Evolutionary conservation across 768 basidiomycete species (phyloP).

Genomic region (Suillus occidentalis): DNA sequence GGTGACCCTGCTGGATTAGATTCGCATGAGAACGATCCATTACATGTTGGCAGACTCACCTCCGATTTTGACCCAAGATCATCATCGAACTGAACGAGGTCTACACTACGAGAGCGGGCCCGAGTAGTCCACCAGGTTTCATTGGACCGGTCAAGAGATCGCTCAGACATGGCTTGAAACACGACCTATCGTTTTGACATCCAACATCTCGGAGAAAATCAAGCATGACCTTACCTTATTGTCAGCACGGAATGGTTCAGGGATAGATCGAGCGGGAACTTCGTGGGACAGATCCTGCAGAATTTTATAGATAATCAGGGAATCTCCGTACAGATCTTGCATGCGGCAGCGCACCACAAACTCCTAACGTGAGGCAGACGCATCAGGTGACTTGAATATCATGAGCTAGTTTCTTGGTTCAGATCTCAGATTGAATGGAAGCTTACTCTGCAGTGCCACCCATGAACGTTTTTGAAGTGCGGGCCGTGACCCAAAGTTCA

Average conservation of each 20-base stretch:
- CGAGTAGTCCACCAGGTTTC: not conserved
- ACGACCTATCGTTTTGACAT: not conserved
- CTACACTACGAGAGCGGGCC: not conserved
- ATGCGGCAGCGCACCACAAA: not conserved
- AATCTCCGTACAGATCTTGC: constrained; percentile 1
- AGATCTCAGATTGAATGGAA: not conserved
- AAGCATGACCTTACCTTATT: not conserved
- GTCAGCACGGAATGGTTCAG: not conserved
- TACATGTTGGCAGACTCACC: not conserved
- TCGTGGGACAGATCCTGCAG: not conserved
- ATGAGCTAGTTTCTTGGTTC: not conserved
- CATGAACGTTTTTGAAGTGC: not conserved
- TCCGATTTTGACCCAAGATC: not conserved
- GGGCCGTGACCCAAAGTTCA: not conserved
- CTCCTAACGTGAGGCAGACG: not conserved
- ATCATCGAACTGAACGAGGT: not conserved
- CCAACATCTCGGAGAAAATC: not conserved
- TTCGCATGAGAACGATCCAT: not conserved
- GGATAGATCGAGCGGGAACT: not conserved
- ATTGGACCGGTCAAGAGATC: not conserved
- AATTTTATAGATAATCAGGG: not conserved
- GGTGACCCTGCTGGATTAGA: not conserved
- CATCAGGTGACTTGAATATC: not conserved
- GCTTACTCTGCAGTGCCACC: not conserved
- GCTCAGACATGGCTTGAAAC: not conserved